These are phyloP conservation scores for Dioszegia aurantiaca DNA, from an alignment of 768 basidiomycete species.

Conservation along the genomic window DNA sequence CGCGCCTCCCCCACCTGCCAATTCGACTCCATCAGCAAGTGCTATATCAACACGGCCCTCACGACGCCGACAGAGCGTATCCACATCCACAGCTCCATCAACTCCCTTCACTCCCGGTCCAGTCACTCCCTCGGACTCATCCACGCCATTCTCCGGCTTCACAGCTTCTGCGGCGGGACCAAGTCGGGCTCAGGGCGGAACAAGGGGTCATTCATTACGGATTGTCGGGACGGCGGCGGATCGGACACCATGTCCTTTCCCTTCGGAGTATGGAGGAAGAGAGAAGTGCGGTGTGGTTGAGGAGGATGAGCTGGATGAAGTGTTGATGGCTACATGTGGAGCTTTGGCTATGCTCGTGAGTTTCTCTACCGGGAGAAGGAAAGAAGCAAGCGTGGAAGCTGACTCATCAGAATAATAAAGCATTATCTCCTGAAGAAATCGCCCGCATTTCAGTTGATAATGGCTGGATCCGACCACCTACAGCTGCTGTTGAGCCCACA, in stretches of 20 bases:
- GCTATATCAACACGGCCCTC: background rate
- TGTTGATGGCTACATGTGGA: constrained; percentile 40
- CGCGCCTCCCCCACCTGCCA: background rate
- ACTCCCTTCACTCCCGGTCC: constrained; percentile 17
- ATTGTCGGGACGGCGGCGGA: constrained; percentile 33
- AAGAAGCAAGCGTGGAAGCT: background rate
- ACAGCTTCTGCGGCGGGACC: constrained; percentile 11
- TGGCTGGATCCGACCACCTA: constrained; percentile 44
- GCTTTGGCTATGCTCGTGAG: constrained; percentile 36
- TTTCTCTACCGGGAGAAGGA: background rate
- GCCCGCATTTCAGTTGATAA: constrained; percentile 32
- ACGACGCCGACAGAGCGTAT: constrained; percentile 14
- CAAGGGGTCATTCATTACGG: constrained; percentile 36
- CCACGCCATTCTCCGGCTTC: background rate
- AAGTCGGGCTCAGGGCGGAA: background rate
- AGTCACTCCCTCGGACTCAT: constrained; percentile 14
- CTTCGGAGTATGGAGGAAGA: constrained; percentile 33
- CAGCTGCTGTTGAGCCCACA: constrained; percentile 41
- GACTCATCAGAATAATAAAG: constrained; percentile 38
- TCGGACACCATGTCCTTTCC: constrained; percentile 40
- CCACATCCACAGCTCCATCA: constrained; percentile 15
- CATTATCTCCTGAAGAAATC: constrained; percentile 41
- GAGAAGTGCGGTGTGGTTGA: constrained; percentile 41
- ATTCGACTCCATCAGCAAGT: background rate
- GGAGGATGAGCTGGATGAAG: constrained; percentile 44